Percentiles rank a stretch among this genome's conserved stretches.
These are phyloP conservation scores for Penicillium sp. DNA, from an alignment of 2,329 filamentous ascomycete genomes.

Conservation along the genomic window DNA sequence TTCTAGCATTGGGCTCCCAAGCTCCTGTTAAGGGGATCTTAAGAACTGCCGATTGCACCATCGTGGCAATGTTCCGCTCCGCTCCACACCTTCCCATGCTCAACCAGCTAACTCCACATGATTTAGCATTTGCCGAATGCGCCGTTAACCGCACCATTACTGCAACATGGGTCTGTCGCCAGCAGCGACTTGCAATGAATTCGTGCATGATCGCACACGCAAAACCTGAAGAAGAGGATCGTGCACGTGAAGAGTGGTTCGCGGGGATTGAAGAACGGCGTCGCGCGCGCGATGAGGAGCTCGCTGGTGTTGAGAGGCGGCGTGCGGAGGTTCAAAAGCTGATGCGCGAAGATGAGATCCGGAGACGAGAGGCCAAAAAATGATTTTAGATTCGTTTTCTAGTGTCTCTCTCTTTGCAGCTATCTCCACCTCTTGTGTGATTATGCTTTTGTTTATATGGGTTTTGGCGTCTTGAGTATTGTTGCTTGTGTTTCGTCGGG, in stretches of 20 bases:
- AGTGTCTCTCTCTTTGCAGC: neutral
- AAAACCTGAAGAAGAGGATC: conserved; percentile 81
- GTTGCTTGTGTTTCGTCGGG: conserved; percentile 13
- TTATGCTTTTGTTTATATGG: conserved; percentile 23
- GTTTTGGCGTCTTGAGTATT: conserved; percentile 18
- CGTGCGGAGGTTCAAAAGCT: conserved; percentile 44
- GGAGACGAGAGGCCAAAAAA: conserved; percentile 18
- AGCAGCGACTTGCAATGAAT: conserved; percentile 84
- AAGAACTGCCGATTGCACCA: neutral
- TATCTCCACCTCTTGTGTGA: conserved; percentile 10
- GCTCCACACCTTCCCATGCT: neutral
- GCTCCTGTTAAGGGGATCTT: neutral
- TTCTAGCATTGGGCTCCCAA: neutral
- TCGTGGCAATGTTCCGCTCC: neutral
- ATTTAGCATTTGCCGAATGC: conserved; percentile 84
- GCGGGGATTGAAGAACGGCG: conserved; percentile 70
- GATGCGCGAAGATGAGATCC: conserved; percentile 42
- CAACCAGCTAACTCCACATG: conserved; percentile 6
- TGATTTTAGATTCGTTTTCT: conserved; percentile 10
- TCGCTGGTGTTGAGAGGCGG: conserved; percentile 41
- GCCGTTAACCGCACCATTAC: conserved; percentile 82
- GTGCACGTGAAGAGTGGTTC: conserved; percentile 93
- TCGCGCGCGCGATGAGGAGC: conserved; percentile 65
- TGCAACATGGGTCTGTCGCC: conserved; percentile 82
- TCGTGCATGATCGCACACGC: conserved; percentile 86